Percentiles rank a stretch among this genome's conserved stretches.
phyloP scores from a whole-genome alignment of 2,329 filamentous ascomycete genomes.

The Knufia fluminis region DNA sequence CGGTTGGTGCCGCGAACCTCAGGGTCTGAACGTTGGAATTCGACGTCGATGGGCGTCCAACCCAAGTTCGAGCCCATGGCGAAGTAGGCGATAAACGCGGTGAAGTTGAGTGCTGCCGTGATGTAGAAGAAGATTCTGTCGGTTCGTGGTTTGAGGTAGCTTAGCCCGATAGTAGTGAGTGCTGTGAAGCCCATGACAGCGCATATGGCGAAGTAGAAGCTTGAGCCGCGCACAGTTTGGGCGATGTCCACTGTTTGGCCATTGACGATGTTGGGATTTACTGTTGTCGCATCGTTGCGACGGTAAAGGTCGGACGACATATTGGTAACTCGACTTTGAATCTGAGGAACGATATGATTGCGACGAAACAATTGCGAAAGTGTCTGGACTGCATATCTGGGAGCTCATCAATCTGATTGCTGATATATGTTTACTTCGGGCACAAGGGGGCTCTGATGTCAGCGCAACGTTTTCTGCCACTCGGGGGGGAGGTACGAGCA shows the following conservation, averaged over 20 bases:
- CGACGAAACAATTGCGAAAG: too few relatives aligned
- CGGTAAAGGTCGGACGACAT: too few relatives aligned
- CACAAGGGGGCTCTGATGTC: too few relatives aligned
- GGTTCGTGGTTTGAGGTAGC: conserved; percentile 10
- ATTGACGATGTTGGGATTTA: conserved; percentile 4
- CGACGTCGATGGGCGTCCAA: conserved; percentile 50
- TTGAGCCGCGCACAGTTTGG: conserved; percentile 14
- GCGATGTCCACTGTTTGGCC: conserved; percentile 12
- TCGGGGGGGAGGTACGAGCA: too few relatives aligned
- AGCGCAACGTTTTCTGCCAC: too few relatives aligned
- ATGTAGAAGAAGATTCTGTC: conserved; percentile 18
- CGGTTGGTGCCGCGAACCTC: conserved; percentile 44
- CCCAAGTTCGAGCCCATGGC: conserved; percentile 57
- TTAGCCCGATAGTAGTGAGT: conserved; percentile 8
- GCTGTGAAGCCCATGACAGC: conserved; percentile 12
- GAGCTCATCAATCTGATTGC: too few relatives aligned
- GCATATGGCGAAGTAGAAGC: conserved; percentile 11
- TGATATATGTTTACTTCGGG: too few relatives aligned
- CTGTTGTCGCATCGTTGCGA: too few relatives aligned
- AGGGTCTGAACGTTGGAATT: conserved; percentile 42
- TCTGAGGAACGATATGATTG: too few relatives aligned
- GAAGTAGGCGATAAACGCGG: conserved; percentile 51
- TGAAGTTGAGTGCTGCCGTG: conserved; percentile 14
- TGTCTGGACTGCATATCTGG: too few relatives aligned
- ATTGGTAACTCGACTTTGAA: too few relatives aligned